Percentiles rank a stretch among this genome's conserved stretches.
Conservation (phyloP, 208 protist species). For the Crithidia mellificae region DNA sequence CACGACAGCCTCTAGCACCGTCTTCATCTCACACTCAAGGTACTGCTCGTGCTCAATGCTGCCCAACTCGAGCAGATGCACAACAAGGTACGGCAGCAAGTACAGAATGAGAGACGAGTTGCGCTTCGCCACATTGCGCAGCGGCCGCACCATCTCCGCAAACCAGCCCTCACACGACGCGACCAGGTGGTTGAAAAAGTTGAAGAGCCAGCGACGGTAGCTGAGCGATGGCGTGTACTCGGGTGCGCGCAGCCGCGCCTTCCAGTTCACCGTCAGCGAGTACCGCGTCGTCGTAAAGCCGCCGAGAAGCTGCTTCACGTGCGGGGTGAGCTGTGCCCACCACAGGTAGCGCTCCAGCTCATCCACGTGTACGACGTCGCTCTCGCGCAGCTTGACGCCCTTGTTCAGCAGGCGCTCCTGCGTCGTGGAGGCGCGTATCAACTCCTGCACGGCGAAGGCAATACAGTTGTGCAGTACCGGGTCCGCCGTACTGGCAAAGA, state of each 20-base stretch:
- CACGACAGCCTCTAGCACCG: slow-evolving; percentile 35
- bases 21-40: slow-evolving; percentile 54
- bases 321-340: slow-evolving; percentile 66
- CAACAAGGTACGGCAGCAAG: slow-evolving; percentile 76
- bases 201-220: slow-evolving; percentile 66
- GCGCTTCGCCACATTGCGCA: slow-evolving; percentile 87
- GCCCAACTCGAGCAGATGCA: slow-evolving; percentile 56
- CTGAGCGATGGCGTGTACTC: slow-evolving; percentile 58
- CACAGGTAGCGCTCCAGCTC: slow-evolving; percentile 80
- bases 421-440: slow-evolving; percentile 69
- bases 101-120: slow-evolving; percentile 60
- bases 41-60: slow-evolving; percentile 38
- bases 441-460: slow-evolving; percentile 84
- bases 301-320: slow-evolving; percentile 59
- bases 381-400: slow-evolving; percentile 40
- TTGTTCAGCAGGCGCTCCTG: slow-evolving; percentile 47
- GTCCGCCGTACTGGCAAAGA: slow-evolving; percentile 78
- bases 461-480: slow-evolving; percentile 81
- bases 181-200: slow-evolving; percentile 71
- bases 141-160: slow-evolving; percentile 58
- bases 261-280: slow-evolving; percentile 45
- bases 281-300: slow-evolving; percentile 83
- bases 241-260: slow-evolving; percentile 49
- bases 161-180: slow-evolving; percentile 53
- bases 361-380: slow-evolving; percentile 57